These are phyloP conservation scores for Lentinula sp. DNA, from an alignment of 768 basidiomycete species.

Conservation along the genomic window DNA sequence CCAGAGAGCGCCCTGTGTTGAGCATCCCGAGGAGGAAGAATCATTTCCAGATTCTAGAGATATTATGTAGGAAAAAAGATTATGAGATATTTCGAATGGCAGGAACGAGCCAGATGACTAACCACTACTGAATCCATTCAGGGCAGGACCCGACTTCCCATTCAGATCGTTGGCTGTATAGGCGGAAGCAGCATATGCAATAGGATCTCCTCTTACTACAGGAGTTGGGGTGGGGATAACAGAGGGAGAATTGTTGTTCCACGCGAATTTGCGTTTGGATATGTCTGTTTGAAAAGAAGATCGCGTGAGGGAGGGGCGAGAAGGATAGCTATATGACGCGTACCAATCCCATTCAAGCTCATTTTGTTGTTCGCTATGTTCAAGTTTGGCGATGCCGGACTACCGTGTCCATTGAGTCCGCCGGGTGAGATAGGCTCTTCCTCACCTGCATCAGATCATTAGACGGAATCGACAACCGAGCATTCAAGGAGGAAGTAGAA, in stretches of 20 bases:
- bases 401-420: not conserved
- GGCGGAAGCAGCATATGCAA: not conserved
- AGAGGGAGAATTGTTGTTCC: not conserved
- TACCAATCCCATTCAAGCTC: not conserved
- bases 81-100: not conserved
- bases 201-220: constrained; percentile 1
- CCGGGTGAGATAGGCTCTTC: not conserved
- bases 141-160: not conserved
- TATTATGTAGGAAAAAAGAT: too few species aligned
- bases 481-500: not conserved
- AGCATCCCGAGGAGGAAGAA: not conserved
- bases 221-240: not conserved
- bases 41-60: not conserved
- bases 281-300: not conserved
- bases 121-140: not conserved
- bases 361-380: not conserved
- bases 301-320: not conserved
- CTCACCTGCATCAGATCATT: not conserved
- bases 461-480: not conserved
- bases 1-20: constrained; percentile 64
- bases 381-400: not conserved
- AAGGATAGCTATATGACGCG: not conserved
- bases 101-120: not conserved
- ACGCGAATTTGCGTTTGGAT: not conserved
- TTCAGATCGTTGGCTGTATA: not conserved